Conservation (phyloP, 805 yeast species). For the Hanseniaspora occidentalis region DNA sequence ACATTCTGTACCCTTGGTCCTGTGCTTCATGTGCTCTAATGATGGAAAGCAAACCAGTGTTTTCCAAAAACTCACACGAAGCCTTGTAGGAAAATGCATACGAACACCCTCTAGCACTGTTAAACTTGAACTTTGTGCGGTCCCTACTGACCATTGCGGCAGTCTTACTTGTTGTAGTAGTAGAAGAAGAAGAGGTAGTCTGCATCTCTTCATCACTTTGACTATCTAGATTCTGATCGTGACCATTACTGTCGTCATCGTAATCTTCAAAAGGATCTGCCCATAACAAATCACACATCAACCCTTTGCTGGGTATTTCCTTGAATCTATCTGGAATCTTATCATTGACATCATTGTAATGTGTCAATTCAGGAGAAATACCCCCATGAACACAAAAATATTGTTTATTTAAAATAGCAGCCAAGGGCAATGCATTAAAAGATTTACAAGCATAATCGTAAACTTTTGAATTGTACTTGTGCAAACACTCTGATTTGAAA, state of each 20-base stretch:
- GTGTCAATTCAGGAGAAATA: conserved; percentile 68
- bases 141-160: no score
- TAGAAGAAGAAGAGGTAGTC: no score
- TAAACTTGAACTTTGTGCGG: conserved; percentile 54
- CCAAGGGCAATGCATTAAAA: conserved; percentile 80
- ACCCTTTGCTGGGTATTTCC: conserved; percentile 87
- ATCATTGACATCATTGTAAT: conserved; percentile 53
- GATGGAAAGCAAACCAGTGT: conserved; percentile 68
- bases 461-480: conserved; percentile 49
- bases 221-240: conserved; percentile 1
- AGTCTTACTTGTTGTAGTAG: no score
- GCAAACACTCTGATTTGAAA: conserved; percentile 78
- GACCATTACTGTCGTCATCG: conserved; percentile 41
- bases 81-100: conserved; percentile 81
- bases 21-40: conserved; percentile 97
- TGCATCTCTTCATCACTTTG: background rate
- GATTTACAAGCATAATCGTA: conserved; percentile 67
- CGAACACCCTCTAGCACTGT: conserved; percentile 82
- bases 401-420: conserved; percentile 87
- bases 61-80: conserved; percentile 61
- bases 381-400: conserved; percentile 97
- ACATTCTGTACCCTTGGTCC: conserved; percentile 94
- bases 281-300: conserved; percentile 94
- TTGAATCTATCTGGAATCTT: conserved; percentile 56
- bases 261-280: conserved; percentile 90